Base-by-base conservation (phyloP, 192 early-diverging fungal species). In the Backusella tuberculispora region DNA sequence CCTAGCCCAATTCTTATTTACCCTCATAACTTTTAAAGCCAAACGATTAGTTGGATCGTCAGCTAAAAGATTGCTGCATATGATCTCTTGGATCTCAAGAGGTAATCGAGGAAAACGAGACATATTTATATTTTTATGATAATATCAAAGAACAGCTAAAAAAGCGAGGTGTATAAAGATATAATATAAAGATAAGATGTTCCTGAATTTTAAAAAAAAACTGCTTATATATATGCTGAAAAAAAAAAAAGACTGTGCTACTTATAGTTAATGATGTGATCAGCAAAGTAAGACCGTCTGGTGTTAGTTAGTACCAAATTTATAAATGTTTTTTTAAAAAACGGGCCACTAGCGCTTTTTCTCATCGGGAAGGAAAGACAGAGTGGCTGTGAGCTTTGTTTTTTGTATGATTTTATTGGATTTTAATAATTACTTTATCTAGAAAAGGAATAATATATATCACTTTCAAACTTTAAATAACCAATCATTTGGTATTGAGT, bases 81-180 rank as follows among this genome's bases (percentile, higher is more conserved):
- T 66, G 17, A 66, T 66, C 19, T 66, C 65, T 66, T 66, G 65
- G 10, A 66, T 17, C 19, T 66, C 65, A 66, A 66, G 9, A 19
- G 65, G 65, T 21, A 66, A 66, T 66, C 40, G 50, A 0, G 19
- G 50, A 13, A 10, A 56, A 56, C 19, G 50, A 10, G 50, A 10
- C 8, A 7, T 1, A 10, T 56, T 56, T 21, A 56, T 56, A 56
- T 7, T 56, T 8, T 6, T 21, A 24, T n/a, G n/a, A n/a, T n/a
- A n/a, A n/a, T n/a, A n/a, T n/a, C n/a, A n/a, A n/a, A n/a, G n/a
- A n/a, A n/a, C n/a, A n/a, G n/a, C n/a, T n/a, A n/a, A n/a, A n/a
- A n/a, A n/a, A n/a, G n/a, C n/a, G 8, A 56, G 9, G 19, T 24
- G 24, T 56, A 24, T 3, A 21, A 10, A 8, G 2, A 17, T 56